Evolutionary conservation across 805 yeast genomes (phyloP).

Genomic region (Candida xyloterini): DNA sequence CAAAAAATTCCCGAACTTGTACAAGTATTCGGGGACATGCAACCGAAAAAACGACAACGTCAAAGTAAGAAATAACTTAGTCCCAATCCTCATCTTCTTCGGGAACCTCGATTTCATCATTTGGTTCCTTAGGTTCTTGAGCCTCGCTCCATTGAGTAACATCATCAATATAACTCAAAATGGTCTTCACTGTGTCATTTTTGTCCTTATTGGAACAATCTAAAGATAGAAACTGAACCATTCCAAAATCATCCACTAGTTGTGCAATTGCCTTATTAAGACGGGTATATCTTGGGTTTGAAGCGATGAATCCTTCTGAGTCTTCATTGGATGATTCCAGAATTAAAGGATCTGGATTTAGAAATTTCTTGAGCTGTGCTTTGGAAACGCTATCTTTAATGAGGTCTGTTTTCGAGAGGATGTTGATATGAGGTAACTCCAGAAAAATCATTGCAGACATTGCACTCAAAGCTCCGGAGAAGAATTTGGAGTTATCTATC

Average conservation of each 20-base stretch:
- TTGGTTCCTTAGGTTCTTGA: conserved; percentile 96
- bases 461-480: conserved; percentile 92
- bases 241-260: conserved; percentile 94
- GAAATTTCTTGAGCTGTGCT: conserved; percentile 74
- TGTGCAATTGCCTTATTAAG: conserved; percentile 82
- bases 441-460: conserved; percentile 97
- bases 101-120: conserved; percentile 67
- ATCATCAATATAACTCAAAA: conserved; percentile 90
- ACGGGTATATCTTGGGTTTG: conserved; percentile 58
- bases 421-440: conserved; percentile 92
- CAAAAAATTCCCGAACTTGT: conserved; percentile 46
- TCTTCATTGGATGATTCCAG: conserved; percentile 42
- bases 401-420: conserved; percentile 82
- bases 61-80: not conserved
- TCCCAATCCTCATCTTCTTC: conserved; percentile 41
- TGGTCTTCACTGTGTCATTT: conserved; percentile 71
- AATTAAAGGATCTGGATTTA: conserved; percentile 89
- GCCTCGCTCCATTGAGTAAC: conserved; percentile 96
- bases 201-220: conserved; percentile 62
- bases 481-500: conserved; percentile 85
- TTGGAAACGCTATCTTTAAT: conserved; percentile 74
- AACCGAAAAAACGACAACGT: conserved; percentile 11
- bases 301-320: conserved; percentile 27
- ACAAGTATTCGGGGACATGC: conserved; percentile 21
- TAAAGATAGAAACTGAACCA: conserved; percentile 94